Base-by-base conservation (phyloP, 2,329 filamentous ascomycete species). In the Alternaria gaisen region DNA sequence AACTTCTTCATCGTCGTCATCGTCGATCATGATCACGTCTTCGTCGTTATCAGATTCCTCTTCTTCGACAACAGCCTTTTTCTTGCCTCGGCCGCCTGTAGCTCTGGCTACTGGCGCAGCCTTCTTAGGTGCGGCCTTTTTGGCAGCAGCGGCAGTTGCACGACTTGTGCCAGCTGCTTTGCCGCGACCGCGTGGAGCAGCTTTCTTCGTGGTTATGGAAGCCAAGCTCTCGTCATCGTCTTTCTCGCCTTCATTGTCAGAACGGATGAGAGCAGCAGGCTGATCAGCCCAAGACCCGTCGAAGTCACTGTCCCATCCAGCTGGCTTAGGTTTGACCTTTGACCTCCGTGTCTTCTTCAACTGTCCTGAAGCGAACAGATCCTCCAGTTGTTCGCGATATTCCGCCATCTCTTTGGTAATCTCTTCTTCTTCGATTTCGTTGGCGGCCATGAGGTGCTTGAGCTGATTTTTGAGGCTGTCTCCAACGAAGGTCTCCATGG, bases 221-320 rank as follows among this genome's bases (percentile, higher is more conserved):
- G 71, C 71, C 26, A 69, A 56, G 44, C 67, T 61, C 11, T 73
- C 73, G 4, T 79, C 75, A 16, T 79, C 79, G 5, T 76, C 82
- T 36, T 80, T 80, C 42, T 80, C 79, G 14, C 82, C 82, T 16
- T 82, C 85, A 47, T 84, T 81, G 61, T 85, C 80, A 20, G 82
- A 82, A 59, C 80, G 80, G 44, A 88, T 83, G 5, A 88, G 77
- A 1, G 90, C 91, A 8, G 87, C 89, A 0, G 91, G 87, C 60
- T 93, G 88, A 48, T 95, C 91, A 61, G 90, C 90, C 94, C 94
- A 98, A 52, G 85, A 85, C 0, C 94, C 95, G 51, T 97, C 90
- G 26, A 94, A 82, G 66, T 98, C 94, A n/a, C 88, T 92, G 73
- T 98, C 93, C 93, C 94, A 98, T 3, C 84, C 84, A 11, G 87